phyloP scores from a whole-genome alignment of 2,329 filamentous ascomycete genomes.

The Monilinia vaccinii-corymbosi region DNA sequence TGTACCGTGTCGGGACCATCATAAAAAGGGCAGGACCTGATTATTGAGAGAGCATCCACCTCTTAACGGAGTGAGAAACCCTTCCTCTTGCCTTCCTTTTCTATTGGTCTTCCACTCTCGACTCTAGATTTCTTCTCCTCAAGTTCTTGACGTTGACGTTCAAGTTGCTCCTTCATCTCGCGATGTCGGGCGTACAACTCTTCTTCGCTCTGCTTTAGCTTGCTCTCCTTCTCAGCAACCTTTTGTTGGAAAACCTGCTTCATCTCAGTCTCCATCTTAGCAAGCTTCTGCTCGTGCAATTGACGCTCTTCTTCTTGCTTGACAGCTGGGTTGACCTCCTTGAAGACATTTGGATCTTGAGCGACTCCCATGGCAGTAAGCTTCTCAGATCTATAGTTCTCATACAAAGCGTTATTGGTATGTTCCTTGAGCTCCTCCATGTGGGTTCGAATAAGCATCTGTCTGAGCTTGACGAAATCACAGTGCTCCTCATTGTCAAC shows the following conservation, averaged over 20 bases:
- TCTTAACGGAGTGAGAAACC: conserved; percentile 93
- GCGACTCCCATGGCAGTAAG: conserved; percentile 97
- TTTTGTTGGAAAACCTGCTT: conserved; percentile 99
- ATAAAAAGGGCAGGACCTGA: conserved; percentile 5
- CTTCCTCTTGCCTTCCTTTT: conserved; percentile 98
- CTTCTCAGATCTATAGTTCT: conserved; percentile 99
- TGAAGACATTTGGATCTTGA: conserved; percentile 98
- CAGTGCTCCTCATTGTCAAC: conserved; percentile 99
- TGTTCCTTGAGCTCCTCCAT: conserved; percentile 99
- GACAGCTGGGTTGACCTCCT: conserved; percentile 99
- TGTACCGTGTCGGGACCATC: conserved; percentile 9
- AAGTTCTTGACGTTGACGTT: conserved; percentile 86
- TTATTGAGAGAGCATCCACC: not conserved
- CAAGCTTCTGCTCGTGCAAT: conserved; percentile 97
- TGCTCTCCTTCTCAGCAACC: conserved; percentile 98
- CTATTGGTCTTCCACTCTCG: conserved; percentile 89
- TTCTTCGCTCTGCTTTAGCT: conserved; percentile 98
- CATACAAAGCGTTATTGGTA: conserved; percentile 97
- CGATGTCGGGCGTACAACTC: conserved; percentile 96
- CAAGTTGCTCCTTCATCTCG: conserved; percentile 99
- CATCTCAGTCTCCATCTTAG: conserved; percentile 99
- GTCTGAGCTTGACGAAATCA: conserved; percentile 98
- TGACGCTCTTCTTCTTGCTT: conserved; percentile 99
- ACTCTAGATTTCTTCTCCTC: conserved; percentile 97
- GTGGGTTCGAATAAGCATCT: conserved; percentile 99